Base-by-base conservation (phyloP, 129 eudicot species). In the Arctium minus region DNA sequence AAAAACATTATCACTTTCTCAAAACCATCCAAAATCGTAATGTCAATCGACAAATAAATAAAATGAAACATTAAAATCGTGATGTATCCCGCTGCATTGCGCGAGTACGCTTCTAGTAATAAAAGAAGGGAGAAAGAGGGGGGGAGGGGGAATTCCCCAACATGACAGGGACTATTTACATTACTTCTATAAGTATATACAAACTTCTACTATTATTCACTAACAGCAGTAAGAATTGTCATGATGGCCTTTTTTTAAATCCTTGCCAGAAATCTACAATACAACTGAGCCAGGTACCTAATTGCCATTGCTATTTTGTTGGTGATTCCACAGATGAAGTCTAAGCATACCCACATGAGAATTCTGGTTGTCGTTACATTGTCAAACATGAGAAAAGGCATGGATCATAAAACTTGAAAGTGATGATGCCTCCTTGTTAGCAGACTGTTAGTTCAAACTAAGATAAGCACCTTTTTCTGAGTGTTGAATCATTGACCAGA, bases 301-400 rank as follows among this genome's bases (percentile, higher is more conserved):
- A 62, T 15, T 62, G 30, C 6, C 29, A 62, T 62, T 50, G 69
- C 9, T 62, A n/a, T 62, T 62, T 62, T 62, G 27, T 64, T 64
- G 31, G 31, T n/a, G 70, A 64, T 18, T 18, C 70, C 70, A 64
- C 11, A n/a, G 70, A 64, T 22, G 12, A 64, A 64, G 9, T 64
- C 70, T 64, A n/a, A 18, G 70, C 31, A 6, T 64, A 18, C 70
- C 10, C 31, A 22, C 70, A 64, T 64, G 31, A 17, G 29, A 17
- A n/a, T 7, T n/a, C 9, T 5, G 70, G 11, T 64, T 18, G 32
- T 22, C 11, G 3, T 18, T 32, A 50, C 44, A 53, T 53, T 53
- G 64, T 53, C 64, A 53, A 53, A 53, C 64, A 50, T 76, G 70
- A 76, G 70, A 76, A 53, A 76, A 53, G 46, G 70, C 70, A 15